These are phyloP conservation scores for Candolleomyces eurysporus DNA, from an alignment of 768 basidiomycete genomes.

Conservation along the genomic window DNA sequence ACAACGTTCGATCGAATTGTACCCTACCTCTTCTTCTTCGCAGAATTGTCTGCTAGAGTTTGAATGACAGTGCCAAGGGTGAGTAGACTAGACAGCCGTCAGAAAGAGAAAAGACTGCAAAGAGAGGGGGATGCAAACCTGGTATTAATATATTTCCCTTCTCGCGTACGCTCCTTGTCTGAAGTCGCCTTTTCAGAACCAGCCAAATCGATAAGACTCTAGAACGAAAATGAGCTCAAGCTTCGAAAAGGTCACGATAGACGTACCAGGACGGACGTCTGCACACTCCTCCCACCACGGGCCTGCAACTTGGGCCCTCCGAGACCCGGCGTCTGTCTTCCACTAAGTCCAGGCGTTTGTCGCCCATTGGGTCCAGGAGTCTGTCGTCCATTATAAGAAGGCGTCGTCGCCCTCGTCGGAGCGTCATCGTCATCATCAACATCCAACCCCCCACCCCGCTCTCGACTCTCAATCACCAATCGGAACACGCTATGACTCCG, in stretches of 20 bases:
- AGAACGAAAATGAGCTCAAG: constrained; percentile 6
- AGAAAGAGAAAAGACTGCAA: constrained; percentile 4
- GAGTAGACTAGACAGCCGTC: constrained; percentile 56
- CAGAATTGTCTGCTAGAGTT: constrained; percentile 86
- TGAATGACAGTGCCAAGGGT: constrained; percentile 92
- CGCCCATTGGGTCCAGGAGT: constrained; percentile 33
- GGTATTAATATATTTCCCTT: constrained; percentile 96
- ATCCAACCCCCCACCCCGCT: constrained; percentile 40
- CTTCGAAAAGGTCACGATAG: neutral
- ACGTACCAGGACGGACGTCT: constrained; percentile 70
- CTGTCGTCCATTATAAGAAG: constrained; percentile 31
- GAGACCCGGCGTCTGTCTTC: constrained; percentile 43
- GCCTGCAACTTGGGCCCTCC: constrained; percentile 68
- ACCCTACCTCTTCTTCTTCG: constrained; percentile 64
- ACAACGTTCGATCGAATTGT: neutral
- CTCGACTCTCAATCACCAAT: constrained; percentile 87
- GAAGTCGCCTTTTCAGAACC: constrained; percentile 96
- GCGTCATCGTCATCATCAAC: constrained; percentile 43
- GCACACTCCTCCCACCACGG: constrained; percentile 76
- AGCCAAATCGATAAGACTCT: constrained; percentile 94
- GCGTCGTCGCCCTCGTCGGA: constrained; percentile 19
- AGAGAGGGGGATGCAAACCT: constrained; percentile 43
- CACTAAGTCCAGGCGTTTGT: constrained; percentile 47
- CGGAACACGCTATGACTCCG: constrained; percentile 94
- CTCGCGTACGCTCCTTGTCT: constrained; percentile 92